phyloP scores from a whole-genome alignment of 208 protist species.

The Trypanosoma theileri region DNA sequence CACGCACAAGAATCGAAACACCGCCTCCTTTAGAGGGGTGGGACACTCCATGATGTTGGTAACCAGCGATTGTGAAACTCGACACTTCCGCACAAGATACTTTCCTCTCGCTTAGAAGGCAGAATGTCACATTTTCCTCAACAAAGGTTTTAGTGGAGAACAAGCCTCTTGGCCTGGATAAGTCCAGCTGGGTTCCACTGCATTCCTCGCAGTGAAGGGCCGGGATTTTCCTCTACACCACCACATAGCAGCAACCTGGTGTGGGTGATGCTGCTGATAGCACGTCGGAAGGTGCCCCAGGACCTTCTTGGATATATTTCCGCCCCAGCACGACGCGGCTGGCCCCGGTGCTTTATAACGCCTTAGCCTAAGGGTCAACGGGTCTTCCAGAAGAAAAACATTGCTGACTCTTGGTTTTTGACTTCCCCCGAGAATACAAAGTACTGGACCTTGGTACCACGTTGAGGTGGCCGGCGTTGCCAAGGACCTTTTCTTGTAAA shows the following conservation, averaged over 20 bases:
- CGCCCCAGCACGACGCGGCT: constrained; percentile 12
- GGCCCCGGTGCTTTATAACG: neutral
- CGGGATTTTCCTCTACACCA: constrained; percentile 13
- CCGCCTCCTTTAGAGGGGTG: neutral
- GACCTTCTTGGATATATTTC: neutral
- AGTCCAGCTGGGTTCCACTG: constrained; percentile 12
- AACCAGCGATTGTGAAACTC: neutral
- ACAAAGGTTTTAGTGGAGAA: neutral
- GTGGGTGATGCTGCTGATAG: constrained; percentile 1
- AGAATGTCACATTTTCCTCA: constrained; percentile 13
- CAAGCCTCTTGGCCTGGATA: constrained; percentile 8
- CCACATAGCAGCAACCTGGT: constrained; percentile 8
- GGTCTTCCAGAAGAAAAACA: neutral
- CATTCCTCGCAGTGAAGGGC: constrained; percentile 1
- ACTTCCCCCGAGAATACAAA: neutral
- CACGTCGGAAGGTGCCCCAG: neutral
- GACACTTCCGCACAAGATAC: neutral
- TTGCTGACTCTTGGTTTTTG: constrained; percentile 6
- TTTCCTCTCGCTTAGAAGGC: constrained; percentile 11
- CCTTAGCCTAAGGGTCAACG: neutral
- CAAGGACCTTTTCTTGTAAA: no score
- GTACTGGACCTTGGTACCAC: constrained; percentile 13
- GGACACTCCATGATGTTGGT: neutral
- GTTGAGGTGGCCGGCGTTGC: constrained; percentile 1
- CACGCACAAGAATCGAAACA: constrained; percentile 1